Evolutionary conservation across 345 rosid genomes (phyloP).

Genomic region (Noccaea bulbosa): DNA sequence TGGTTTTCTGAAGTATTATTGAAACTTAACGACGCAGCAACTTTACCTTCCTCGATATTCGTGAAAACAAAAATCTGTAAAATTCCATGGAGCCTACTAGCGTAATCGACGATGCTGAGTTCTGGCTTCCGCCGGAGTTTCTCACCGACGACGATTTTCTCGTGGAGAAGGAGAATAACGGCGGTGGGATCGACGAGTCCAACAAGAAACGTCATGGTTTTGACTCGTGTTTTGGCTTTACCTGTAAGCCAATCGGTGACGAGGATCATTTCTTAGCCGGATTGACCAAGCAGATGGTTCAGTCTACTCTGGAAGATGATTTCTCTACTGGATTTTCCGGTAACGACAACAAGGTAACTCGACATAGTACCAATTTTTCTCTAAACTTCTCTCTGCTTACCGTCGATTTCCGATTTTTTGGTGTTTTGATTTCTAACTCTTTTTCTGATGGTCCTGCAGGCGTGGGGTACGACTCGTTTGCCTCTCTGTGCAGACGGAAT

Average conservation of each 20-base stretch:
- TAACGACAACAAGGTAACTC: slow-evolving; percentile 47
- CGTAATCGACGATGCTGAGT: slow-evolving; percentile 63
- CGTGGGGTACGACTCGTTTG: slow-evolving; percentile 47
- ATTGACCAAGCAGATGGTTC: slow-evolving; percentile 52
- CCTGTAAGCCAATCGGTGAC: slow-evolving; percentile 64
- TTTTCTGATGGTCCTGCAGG: slow-evolving; percentile 36
- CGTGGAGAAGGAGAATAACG: slow-evolving; percentile 32
- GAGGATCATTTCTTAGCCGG: slow-evolving; percentile 58
- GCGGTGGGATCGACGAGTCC: not conserved
- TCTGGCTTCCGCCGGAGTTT: slow-evolving; percentile 77
- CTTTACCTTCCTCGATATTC: not conserved
- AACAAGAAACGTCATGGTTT: slow-evolving; percentile 41
- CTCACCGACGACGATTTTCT: slow-evolving; percentile 65
- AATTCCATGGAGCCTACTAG: slow-evolving; percentile 57
- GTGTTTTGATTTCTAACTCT: not conserved
- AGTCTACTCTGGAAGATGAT: slow-evolving; percentile 50
- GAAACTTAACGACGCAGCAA: slow-evolving; percentile 53
- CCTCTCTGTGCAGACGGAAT: slow-evolving; percentile 48
- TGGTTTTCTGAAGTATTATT: slow-evolving; percentile 42
- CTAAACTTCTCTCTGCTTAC: not conserved
- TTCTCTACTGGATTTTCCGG: slow-evolving; percentile 31
- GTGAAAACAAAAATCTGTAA: not conserved
- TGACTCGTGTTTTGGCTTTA: slow-evolving; percentile 53
- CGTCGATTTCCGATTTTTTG: not conserved
- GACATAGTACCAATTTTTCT: not conserved